phyloP scores from a whole-genome alignment of 345 rosid genomes.

The Geranium brycei region DNA sequence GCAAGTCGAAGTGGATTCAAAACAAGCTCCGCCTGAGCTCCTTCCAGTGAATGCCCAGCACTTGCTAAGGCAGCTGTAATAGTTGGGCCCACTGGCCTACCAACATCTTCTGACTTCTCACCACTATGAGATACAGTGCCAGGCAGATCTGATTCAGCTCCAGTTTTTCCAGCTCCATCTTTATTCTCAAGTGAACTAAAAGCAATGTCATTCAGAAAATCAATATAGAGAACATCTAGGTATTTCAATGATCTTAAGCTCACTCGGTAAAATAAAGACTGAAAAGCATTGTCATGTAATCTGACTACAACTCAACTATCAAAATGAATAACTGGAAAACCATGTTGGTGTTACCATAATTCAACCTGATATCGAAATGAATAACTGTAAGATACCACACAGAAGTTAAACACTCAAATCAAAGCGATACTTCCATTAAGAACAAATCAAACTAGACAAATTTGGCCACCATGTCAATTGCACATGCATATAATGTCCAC shows the following conservation, averaged over 20 bases:
- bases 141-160: slow-evolving; percentile 28
- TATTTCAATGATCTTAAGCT: background rate
- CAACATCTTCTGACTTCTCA: slow-evolving; percentile 28
- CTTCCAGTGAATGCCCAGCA: slow-evolving; percentile 81
- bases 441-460: background rate
- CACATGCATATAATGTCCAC: background rate
- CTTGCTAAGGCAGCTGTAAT: slow-evolving; percentile 48
- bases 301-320: background rate
- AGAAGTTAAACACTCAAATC: background rate
- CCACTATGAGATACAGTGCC: slow-evolving; percentile 18
- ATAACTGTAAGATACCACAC: too few relatives aligned
- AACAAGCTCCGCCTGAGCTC: slow-evolving; percentile 73
- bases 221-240: background rate
- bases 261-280: background rate
- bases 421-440: background rate
- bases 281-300: background rate
- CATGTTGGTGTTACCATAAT: background rate
- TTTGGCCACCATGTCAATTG: background rate
- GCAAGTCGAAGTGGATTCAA: slow-evolving; percentile 87
- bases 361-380: background rate
- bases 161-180: slow-evolving; percentile 34
- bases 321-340: background rate
- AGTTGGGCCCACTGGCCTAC: slow-evolving; percentile 26
- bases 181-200: slow-evolving; percentile 53
- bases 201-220: slow-evolving; percentile 2